Evolutionary conservation across 371 early-diverging fungal species (phyloP).

Genomic region (Saksenaea oblongispora): DNA sequence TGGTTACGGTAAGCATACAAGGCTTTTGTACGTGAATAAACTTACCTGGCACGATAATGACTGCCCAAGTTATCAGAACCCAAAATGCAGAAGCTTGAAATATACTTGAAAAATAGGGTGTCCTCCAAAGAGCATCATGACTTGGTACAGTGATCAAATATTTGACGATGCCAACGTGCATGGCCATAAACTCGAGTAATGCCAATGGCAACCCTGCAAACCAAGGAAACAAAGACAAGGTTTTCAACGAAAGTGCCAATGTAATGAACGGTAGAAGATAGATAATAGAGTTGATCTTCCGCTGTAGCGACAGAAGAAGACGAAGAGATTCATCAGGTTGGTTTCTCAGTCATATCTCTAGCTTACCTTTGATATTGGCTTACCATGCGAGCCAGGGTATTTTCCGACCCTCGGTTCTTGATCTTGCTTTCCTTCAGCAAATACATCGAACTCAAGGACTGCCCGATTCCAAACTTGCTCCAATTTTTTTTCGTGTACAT

Average conservation of each 20-base stretch:
- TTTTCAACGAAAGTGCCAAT: conserved; percentile 58
- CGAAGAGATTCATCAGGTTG: too few relatives aligned
- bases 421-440: conserved; percentile 38
- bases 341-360: too few relatives aligned
- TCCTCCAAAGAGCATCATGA: conserved; percentile 62
- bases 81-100: conserved; percentile 82
- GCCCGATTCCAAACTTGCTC: conserved; percentile 45
- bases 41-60: conserved; percentile 35
- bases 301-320: too few relatives aligned
- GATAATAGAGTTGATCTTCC: conserved; percentile 60
- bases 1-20: conserved; percentile 14
- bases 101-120: conserved; percentile 85
- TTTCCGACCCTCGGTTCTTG: conserved; percentile 26
- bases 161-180: conserved; percentile 64
- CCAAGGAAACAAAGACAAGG: conserved; percentile 72
- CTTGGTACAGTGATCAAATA: conserved; percentile 59
- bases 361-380: conserved; percentile 40
- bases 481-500: conserved; percentile 47
- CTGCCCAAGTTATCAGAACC: conserved; percentile 66
- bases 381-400: conserved; percentile 38
- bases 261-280: conserved; percentile 73
- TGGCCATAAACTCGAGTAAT: conserved; percentile 46
- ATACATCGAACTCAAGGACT: conserved; percentile 47
- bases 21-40: neutral
- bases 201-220: conserved; percentile 74